Conservation (phyloP, 176 grass and related monocot genomes). For the Poa pratensis region DNA sequence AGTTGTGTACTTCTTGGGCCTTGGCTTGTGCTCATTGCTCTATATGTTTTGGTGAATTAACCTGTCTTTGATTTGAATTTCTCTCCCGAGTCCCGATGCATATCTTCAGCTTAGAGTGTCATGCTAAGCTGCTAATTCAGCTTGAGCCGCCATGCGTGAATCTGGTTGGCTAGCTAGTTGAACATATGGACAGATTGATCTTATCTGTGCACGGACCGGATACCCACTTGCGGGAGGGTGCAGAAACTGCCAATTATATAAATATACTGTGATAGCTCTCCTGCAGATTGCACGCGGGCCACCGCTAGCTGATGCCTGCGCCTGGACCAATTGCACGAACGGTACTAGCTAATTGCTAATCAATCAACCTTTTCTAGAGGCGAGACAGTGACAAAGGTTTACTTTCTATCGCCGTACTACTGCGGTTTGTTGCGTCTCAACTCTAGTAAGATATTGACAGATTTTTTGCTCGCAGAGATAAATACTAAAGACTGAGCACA, state of each 20-base stretch:
- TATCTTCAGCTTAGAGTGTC: conserved; percentile 12
- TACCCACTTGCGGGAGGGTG: conserved; percentile 3
- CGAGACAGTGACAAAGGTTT: not conserved
- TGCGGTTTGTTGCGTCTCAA: not conserved
- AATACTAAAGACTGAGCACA: not conserved
- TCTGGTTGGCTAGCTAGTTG: not conserved
- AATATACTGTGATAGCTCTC: conserved; percentile 11
- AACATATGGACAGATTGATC: conserved; percentile 11
- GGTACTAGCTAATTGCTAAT: not conserved
- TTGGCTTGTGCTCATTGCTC: not conserved
- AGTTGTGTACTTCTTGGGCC: no score
- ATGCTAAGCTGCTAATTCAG: not conserved
- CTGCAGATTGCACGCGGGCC: conserved; percentile 4
- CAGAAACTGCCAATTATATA: conserved; percentile 20
- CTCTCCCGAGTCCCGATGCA: not conserved
- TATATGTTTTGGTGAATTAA: not conserved
- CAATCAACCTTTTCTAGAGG: not conserved
- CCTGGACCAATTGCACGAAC: conserved; percentile 1
- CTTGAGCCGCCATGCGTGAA: not conserved
- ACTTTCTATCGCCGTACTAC: not conserved
- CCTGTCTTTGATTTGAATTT: not conserved
- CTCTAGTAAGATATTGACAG: not conserved
- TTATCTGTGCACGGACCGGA: not conserved
- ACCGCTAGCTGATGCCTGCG: not conserved
- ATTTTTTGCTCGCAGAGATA: no score